Evolutionary conservation across 2,329 filamentous ascomycete species (phyloP), one percentile per base, ranked within the genome.

Genomic region (Onygenales sp.): DNA sequence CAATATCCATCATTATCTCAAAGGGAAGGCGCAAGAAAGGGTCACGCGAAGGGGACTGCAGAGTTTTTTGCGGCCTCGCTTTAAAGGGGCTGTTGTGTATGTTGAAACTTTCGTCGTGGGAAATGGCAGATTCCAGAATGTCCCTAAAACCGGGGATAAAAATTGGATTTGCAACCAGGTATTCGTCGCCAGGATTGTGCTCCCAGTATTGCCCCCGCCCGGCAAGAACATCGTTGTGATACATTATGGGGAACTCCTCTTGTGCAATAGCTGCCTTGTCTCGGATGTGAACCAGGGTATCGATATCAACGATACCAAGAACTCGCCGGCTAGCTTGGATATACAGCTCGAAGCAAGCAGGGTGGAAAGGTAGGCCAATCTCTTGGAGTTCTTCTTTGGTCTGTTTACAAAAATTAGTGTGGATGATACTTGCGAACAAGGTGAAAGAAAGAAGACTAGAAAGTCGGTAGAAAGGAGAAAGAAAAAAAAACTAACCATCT

Each of bases 151-250:
- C 56, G 13, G 61, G 62, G 11, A 65, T 47, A 27, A 58, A 59
- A 6, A 64, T 36, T 9, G 63, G 59, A 43, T 64, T 65, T 3
- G 62, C 61, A 27, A 51, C 61, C 2, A 64, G 54, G 39, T 58
- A 64, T 38, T 54, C 59, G 6, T 48, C 47, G 21, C 57, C 55
- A 11, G 51, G 38, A 7, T 36, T 13, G 50, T 60, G 63, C 46
- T 27, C 11, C 51, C 61, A 55, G 10, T 55, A 54, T 13, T 57
- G 31, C 5, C 44, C n/a, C 7, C 17, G 21, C 7, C 13, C 52
- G 17, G 35, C 11, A 32, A 35, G 7, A 31, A 44, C 47, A 14
- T 45, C 46, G 21, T 32, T n/a, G 42, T 50, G 14, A 33, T 2
- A 27, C 21, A 27, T 27, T 3, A 27, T 27, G 14, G 47, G 47